These are phyloP conservation scores for Detonula confervacea DNA, from an alignment of 352 stramenopile genomes.

Conservation along the genomic window DNA sequence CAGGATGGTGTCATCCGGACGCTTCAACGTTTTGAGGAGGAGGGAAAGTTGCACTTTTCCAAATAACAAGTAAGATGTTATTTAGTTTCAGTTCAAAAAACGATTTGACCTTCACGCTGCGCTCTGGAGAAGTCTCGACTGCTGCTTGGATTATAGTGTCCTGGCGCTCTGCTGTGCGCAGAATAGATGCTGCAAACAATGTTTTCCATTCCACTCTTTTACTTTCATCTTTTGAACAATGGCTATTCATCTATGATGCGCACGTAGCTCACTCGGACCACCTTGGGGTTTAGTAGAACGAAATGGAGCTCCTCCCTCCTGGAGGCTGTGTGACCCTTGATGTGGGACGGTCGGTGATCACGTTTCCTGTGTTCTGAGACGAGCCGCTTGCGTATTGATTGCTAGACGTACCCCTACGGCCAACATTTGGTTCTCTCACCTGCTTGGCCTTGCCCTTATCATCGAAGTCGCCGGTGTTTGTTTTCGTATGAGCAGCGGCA, in stretches of 20 bases:
- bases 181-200: too few relatives aligned
- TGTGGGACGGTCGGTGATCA: constrained; percentile 79
- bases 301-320: constrained; percentile 59
- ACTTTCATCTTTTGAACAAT: too few relatives aligned
- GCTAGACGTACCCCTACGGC: constrained; percentile 50
- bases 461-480: background rate
- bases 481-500: constrained; percentile 5
- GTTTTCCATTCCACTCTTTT: too few relatives aligned
- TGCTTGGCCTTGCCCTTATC: background rate
- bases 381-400: constrained; percentile 73
- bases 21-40: constrained; percentile 43
- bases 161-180: too few relatives aligned
- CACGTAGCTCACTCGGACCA: too few relatives aligned
- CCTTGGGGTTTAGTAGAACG: constrained; percentile 24
- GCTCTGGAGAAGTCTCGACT: too few relatives aligned
- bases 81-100: too few relatives aligned
- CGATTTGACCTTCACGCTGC: too few relatives aligned
- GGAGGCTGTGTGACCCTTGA: constrained; percentile 67
- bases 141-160: too few relatives aligned
- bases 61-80: too few relatives aligned
- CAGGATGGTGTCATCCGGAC: constrained; percentile 61
- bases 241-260: too few relatives aligned
- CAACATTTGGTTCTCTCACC: background rate
- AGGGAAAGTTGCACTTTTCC: constrained; percentile 31
- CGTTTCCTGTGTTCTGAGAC: constrained; percentile 74